Evolutionary conservation across 2,329 filamentous ascomycete genomes (phyloP).

Genomic region (Ophiognomonia clavigignenti-juglandacearum): DNA sequence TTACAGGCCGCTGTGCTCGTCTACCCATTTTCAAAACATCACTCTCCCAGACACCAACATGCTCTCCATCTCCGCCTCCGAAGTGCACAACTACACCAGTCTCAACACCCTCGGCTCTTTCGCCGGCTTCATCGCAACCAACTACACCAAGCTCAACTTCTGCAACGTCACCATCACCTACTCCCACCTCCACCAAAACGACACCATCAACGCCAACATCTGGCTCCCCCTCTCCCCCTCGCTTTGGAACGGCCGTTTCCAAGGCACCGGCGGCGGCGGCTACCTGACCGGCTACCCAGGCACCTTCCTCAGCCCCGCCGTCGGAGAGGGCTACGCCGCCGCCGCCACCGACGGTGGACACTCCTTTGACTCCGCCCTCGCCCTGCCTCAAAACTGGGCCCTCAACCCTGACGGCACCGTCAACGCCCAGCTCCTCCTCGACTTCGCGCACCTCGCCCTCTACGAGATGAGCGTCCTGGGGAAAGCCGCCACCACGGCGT

Average conservation of each 20-base stretch:
- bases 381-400: not conserved
- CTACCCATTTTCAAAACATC: not conserved
- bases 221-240: constrained; percentile 23
- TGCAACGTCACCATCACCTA: constrained; percentile 35
- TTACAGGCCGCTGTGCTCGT: no score
- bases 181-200: constrained; percentile 29
- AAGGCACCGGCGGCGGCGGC: constrained; percentile 29
- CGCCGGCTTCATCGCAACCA: not conserved
- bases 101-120: not conserved
- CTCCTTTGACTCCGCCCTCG: not conserved
- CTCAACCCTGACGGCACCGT: not conserved
- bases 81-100: not conserved
- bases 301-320: not conserved
- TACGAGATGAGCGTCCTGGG: not conserved
- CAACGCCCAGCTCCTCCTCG: not conserved
- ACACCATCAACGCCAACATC: constrained; percentile 27
- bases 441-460: not conserved
- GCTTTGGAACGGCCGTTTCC: constrained; percentile 28
- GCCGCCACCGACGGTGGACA: not conserved
- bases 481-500: not conserved
- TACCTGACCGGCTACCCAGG: constrained; percentile 6
- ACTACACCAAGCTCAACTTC: constrained; percentile 17
- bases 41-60: not conserved
- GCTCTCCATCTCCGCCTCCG: not conserved
- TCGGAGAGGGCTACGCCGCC: not conserved